Conservation (phyloP, 768 basidiomycete species). For the Obba rivulosa region DNA sequence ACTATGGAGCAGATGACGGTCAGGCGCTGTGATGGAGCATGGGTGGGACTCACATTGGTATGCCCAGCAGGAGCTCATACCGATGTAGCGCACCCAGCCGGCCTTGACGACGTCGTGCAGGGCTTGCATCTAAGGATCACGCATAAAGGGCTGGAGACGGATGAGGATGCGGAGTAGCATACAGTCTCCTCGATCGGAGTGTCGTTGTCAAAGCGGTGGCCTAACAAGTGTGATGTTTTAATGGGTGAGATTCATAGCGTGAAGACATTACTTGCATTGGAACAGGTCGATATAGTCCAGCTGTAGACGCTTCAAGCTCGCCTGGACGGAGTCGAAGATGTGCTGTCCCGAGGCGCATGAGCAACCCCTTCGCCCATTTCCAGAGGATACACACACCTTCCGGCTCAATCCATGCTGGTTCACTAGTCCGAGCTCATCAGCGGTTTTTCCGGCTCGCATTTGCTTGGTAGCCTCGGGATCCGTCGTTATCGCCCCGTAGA, state of each 20-base stretch:
- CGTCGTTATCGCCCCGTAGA: constrained; percentile 1
- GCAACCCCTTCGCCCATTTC: neutral
- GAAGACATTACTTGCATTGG: constrained; percentile 31
- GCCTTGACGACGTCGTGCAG: constrained; percentile 38
- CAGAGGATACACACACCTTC: constrained; percentile 27
- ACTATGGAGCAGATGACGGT: too few species aligned
- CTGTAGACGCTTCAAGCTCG: constrained; percentile 36
- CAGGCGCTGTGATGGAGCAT: too few species aligned
- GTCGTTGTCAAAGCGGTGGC: constrained; percentile 32
- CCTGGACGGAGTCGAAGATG: constrained; percentile 53
- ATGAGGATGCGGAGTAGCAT: neutral
- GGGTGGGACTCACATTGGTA: constrained; percentile 24
- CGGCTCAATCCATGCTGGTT: constrained; percentile 33
- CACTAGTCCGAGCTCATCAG: constrained; percentile 27
- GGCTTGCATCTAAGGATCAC: constrained; percentile 29
- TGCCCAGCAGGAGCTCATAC: constrained; percentile 28
- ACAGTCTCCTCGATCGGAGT: constrained; percentile 36
- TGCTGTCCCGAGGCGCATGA: constrained; percentile 24
- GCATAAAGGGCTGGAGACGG: neutral
- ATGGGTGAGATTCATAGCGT: constrained; percentile 5
- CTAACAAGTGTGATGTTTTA: constrained; percentile 1
- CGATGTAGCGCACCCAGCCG: constrained; percentile 35
- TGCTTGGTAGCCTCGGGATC: neutral
- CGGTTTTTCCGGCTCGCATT: neutral
- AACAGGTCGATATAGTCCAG: constrained; percentile 56